Conservation (phyloP, 768 basidiomycete genomes). For the Chiua virens region DNA sequence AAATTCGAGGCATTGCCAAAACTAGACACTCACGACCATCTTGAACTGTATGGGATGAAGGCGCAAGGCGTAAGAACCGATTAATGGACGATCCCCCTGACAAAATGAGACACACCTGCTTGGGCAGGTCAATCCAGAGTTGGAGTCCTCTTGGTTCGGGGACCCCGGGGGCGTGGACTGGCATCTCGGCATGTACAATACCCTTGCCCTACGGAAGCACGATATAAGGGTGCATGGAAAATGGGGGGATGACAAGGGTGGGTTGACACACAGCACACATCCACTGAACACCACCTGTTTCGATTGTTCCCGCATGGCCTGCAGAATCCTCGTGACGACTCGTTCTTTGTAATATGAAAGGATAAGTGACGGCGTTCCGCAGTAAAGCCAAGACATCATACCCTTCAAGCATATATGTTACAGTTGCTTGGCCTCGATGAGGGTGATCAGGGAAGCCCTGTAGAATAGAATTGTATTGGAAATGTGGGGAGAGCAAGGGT, state of each 20-base stretch:
- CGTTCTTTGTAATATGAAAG: slow-evolving; percentile 38
- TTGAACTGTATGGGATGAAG: slow-evolving; percentile 55
- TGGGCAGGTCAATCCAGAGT: slow-evolving; percentile 83
- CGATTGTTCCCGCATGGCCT: slow-evolving; percentile 76
- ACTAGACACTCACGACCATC: slow-evolving; percentile 53
- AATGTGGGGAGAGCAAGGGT: not conserved
- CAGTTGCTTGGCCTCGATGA: slow-evolving; percentile 85
- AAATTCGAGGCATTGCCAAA: not conserved
- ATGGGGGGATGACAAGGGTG: not conserved
- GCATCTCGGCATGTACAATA: slow-evolving; percentile 89
- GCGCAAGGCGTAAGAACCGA: slow-evolving; percentile 11
- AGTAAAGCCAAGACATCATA: slow-evolving; percentile 22
- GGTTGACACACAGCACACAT: slow-evolving; percentile 73
- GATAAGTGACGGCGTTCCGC: not conserved
- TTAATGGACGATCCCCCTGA: not conserved
- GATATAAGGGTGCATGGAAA: slow-evolving; percentile 1
- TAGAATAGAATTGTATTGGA: not conserved
- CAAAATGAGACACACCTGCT: slow-evolving; percentile 46
- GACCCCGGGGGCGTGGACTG: slow-evolving; percentile 62
- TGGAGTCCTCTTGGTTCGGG: slow-evolving; percentile 84
- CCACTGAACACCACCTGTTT: slow-evolving; percentile 90
- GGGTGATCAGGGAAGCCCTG: slow-evolving; percentile 93
- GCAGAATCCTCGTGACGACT: slow-evolving; percentile 90
- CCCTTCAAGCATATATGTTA: slow-evolving; percentile 90
- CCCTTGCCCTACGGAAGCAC: slow-evolving; percentile 50